phyloP scores from a whole-genome alignment of 2,329 filamentous ascomycete species.

The Sclerotinia minor region DNA sequence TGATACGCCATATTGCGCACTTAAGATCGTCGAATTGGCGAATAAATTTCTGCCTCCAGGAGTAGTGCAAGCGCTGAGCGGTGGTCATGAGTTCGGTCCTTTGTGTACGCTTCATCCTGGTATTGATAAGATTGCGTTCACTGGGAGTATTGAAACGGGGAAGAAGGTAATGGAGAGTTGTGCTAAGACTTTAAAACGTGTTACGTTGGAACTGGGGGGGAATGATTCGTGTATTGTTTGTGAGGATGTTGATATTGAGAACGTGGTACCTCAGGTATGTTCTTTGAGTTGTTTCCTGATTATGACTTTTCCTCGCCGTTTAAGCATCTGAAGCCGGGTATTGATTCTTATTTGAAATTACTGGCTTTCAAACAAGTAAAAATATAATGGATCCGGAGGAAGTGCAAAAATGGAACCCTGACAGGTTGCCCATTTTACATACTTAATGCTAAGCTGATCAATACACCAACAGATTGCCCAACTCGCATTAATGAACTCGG shows the following conservation, averaged over 20 bases:
- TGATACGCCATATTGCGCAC: conserved; percentile 53
- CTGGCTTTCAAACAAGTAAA: neutral
- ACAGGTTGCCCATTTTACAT: neutral
- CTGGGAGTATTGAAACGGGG: conserved; percentile 54
- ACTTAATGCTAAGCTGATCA: neutral
- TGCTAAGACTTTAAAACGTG: conserved; percentile 51
- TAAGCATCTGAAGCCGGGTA: neutral
- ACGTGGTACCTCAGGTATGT: conserved; percentile 42
- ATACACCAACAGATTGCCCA: conserved; percentile 43
- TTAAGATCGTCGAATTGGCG: conserved; percentile 54
- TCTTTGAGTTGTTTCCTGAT: neutral
- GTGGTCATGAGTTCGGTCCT: conserved; percentile 53
- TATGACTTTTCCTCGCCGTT: neutral
- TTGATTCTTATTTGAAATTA: neutral
- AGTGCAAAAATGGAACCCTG: too few relatives aligned
- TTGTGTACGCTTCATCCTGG: conserved; percentile 54
- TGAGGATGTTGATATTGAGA: conserved; percentile 51
- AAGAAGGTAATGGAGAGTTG: conserved; percentile 50
- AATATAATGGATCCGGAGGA: neutral
- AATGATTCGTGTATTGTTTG: conserved; percentile 57
- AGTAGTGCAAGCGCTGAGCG: conserved; percentile 48
- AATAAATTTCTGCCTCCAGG: conserved; percentile 52
- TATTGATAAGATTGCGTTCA: conserved; percentile 60
- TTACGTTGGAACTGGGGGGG: conserved; percentile 48
- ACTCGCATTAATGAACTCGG: conserved; percentile 52